These are phyloP conservation scores for Magnaporthiopsis poae DNA, from an alignment of 2,329 filamentous ascomycete genomes.

Conservation along the genomic window DNA sequence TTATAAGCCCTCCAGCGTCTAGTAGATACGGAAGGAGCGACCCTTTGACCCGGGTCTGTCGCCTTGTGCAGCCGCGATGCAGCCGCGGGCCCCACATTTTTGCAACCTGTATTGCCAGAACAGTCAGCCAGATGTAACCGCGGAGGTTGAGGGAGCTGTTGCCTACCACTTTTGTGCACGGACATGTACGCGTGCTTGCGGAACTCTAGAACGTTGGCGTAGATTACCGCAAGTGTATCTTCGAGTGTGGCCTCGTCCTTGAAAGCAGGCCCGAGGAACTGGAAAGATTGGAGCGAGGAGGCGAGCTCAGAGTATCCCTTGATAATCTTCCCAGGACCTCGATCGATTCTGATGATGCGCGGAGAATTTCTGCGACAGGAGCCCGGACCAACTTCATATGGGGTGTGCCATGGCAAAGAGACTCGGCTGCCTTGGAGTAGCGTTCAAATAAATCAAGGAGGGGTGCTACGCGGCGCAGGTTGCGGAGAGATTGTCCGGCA, in stretches of 20 bases:
- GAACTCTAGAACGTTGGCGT: constrained; percentile 38
- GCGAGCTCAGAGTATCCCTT: constrained; percentile 30
- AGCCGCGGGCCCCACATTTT: too few relatives aligned
- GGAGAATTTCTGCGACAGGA: constrained; percentile 28
- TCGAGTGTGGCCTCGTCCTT: constrained; percentile 26
- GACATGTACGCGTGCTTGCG: constrained; percentile 24
- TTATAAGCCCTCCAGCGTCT: too few relatives aligned
- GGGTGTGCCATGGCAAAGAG: constrained; percentile 24
- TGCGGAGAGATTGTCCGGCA: constrained; percentile 4
- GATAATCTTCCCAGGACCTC: constrained; percentile 31
- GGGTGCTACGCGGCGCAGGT: constrained; percentile 1
- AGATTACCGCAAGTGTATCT: constrained; percentile 31
- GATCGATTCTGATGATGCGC: constrained; percentile 23
- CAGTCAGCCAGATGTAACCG: too few relatives aligned
- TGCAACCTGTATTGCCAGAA: constrained; percentile 19
- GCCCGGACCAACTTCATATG: constrained; percentile 38
- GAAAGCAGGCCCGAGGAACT: constrained; percentile 23
- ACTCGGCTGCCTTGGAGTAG: too few relatives aligned
- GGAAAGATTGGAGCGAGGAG: constrained; percentile 28
- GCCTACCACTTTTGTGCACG: too few relatives aligned
- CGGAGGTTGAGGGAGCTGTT: too few relatives aligned
- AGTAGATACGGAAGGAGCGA: too few relatives aligned
- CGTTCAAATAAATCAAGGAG: constrained; percentile 24
- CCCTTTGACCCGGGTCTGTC: too few relatives aligned
- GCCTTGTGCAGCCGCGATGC: too few relatives aligned